Percentiles rank a stretch among this genome's conserved stretches.
These are phyloP conservation scores for Boletus huronensis DNA, from an alignment of 768 basidiomycete species.

Conservation along the genomic window DNA sequence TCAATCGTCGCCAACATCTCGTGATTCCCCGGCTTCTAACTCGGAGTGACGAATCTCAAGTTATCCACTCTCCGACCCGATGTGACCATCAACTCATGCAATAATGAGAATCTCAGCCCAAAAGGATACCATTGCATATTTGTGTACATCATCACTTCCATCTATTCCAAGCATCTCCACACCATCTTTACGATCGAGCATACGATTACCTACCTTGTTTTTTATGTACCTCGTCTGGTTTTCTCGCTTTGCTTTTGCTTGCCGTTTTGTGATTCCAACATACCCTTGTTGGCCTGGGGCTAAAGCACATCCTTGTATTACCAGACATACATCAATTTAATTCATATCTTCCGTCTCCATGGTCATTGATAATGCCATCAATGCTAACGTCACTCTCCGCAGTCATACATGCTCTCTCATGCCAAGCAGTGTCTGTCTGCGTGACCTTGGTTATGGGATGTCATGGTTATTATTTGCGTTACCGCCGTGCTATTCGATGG, in stretches of 20 bases:
- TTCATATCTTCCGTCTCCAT: constrained; percentile 15
- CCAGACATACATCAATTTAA: constrained; percentile 32
- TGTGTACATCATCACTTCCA: constrained; percentile 34
- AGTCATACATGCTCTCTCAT: not conserved
- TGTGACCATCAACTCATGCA: constrained; percentile 1
- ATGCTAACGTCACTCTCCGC: constrained; percentile 8
- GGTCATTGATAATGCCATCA: constrained; percentile 3
- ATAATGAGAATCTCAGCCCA: constrained; percentile 7
- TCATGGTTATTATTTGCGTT: not conserved
- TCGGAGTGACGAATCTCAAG: constrained; percentile 17
- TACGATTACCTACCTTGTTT: constrained; percentile 25
- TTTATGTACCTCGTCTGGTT: constrained; percentile 25
- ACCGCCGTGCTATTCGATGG: not conserved
- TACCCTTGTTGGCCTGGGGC: constrained; percentile 22
- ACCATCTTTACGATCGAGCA: constrained; percentile 24
- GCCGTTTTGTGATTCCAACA: constrained; percentile 29
- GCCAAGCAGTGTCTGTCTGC: not conserved
- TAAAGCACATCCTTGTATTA: constrained; percentile 32
- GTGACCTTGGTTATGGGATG: not conserved
- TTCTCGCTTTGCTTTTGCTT: constrained; percentile 26
- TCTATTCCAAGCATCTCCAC: constrained; percentile 31
- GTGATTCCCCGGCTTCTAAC: constrained; percentile 18
- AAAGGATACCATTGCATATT: constrained; percentile 31
- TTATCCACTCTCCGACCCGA: not conserved
- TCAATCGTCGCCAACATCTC: constrained; percentile 32